These are phyloP conservation scores for Kodamaea kakaduensis DNA, from an alignment of 805 yeast species.

Conservation along the genomic window DNA sequence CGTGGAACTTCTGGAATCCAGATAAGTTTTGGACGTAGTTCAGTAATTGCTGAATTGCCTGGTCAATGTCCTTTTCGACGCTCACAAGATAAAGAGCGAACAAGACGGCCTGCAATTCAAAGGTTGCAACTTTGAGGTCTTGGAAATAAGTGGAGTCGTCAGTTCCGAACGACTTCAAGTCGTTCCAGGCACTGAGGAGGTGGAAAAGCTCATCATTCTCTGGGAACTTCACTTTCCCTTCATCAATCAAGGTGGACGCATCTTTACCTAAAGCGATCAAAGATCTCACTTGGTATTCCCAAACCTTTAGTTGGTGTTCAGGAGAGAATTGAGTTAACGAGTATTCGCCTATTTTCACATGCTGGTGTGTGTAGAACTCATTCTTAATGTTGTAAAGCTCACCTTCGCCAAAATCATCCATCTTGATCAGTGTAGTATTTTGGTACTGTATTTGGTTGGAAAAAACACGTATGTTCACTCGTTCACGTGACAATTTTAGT, in stretches of 20 bases:
- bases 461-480: slow-evolving; percentile 1
- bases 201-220: slow-evolving; percentile 33
- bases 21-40: slow-evolving; percentile 23
- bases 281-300: slow-evolving; percentile 40
- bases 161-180: slow-evolving; percentile 39
- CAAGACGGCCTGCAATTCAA: slow-evolving; percentile 40
- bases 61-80: slow-evolving; percentile 33
- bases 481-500: slow-evolving; percentile 3
- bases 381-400: slow-evolving; percentile 55
- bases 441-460: not conserved
- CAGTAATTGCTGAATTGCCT: slow-evolving; percentile 31
- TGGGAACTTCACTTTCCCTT: slow-evolving; percentile 31
- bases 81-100: slow-evolving; percentile 37
- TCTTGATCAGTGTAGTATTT: slow-evolving; percentile 13
- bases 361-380: slow-evolving; percentile 60
- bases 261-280: slow-evolving; percentile 34
- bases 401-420: slow-evolving; percentile 41
- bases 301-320: slow-evolving; percentile 35
- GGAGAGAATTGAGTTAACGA: slow-evolving; percentile 34
- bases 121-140: slow-evolving; percentile 30
- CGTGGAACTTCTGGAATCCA: slow-evolving; percentile 21
- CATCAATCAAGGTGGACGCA: slow-evolving; percentile 37
- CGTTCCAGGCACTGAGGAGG: slow-evolving; percentile 41
- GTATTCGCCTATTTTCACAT: slow-evolving; percentile 40
- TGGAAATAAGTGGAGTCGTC: slow-evolving; percentile 42